Percentiles rank a stretch among this genome's conserved stretches.
phyloP scores from a whole-genome alignment of 176 grass and related monocot species.

The Aegilops umbellulata region DNA sequence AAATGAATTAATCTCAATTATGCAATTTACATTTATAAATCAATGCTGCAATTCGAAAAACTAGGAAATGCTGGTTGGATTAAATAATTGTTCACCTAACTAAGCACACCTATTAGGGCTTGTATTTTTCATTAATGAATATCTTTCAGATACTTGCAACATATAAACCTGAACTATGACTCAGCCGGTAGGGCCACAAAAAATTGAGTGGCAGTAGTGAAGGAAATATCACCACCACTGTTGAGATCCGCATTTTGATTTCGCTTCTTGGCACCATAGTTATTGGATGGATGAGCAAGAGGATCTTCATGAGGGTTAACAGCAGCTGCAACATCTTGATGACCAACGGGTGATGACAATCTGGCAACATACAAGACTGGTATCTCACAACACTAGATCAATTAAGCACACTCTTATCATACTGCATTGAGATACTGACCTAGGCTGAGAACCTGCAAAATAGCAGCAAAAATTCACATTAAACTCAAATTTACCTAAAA shows the following conservation, averaged over 20 bases:
- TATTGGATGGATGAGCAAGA: conserved; percentile 23
- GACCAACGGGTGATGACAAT: conserved; percentile 32
- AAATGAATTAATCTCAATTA: conserved; percentile 12
- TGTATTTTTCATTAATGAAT: neutral
- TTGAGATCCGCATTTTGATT: conserved; percentile 42
- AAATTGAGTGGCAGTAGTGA: conserved; percentile 7
- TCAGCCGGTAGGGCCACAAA: neutral
- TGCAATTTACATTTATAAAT: conserved; percentile 16
- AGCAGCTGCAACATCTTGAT: conserved; percentile 49
- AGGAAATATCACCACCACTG: conserved; percentile 53
- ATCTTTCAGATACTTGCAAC: neutral
- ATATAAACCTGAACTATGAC: neutral
- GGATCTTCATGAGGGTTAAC: conserved; percentile 33
- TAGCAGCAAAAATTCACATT: conserved; percentile 20
- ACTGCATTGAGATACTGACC: conserved; percentile 36
- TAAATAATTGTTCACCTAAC: neutral
- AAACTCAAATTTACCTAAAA: conserved; percentile 2
- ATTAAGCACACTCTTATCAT: conserved; percentile 18
- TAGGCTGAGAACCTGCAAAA: conserved; percentile 50
- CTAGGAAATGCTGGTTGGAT: neutral
- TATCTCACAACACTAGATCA: conserved; percentile 15
- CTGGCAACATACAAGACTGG: conserved; percentile 43
- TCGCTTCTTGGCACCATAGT: conserved; percentile 26
- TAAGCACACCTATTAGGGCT: neutral
- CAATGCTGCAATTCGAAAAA: neutral